phyloP scores from a whole-genome alignment of 768 basidiomycete genomes.

The Boletus subcaerulescens region DNA sequence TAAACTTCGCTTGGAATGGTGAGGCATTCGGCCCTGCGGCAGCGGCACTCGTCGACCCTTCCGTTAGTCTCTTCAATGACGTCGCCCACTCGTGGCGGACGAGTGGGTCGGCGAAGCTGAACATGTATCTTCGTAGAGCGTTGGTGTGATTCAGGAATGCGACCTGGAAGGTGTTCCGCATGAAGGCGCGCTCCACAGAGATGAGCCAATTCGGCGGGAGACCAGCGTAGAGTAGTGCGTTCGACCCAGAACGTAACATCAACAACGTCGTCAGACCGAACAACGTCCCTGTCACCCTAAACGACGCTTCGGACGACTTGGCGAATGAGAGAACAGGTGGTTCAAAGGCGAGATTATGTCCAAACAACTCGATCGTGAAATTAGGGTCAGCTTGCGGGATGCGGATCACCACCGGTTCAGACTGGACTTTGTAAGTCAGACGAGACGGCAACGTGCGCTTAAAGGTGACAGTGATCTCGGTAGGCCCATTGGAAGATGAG shows the following conservation, averaged over 20 bases:
- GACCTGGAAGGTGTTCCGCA: conserved; percentile 95
- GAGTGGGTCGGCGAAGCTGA: conserved; percentile 81
- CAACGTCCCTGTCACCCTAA: conserved; percentile 84
- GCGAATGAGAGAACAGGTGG: conserved; percentile 80
- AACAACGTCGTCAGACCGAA: conserved; percentile 82
- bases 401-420: conserved; percentile 82
- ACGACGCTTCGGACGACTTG: conserved; percentile 77
- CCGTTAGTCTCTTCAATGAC: conserved; percentile 66
- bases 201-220: conserved; percentile 77
- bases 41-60: conserved; percentile 36
- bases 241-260: conserved; percentile 79
- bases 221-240: conserved; percentile 79
- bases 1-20: conserved; percentile 44
- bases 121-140: conserved; percentile 86
- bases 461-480: conserved; percentile 60
- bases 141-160: conserved; percentile 72
- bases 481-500: conserved; percentile 36
- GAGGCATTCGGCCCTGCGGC: conserved; percentile 31
- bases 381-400: conserved; percentile 84
- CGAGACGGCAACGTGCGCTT: conserved; percentile 73
- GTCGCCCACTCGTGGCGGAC: conserved; percentile 73
- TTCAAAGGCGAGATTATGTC: conserved; percentile 87
- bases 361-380: conserved; percentile 78
- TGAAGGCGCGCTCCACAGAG: conserved; percentile 87
- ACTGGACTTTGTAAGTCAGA: conserved; percentile 85